phyloP scores from a whole-genome alignment of 192 early-diverging fungal genomes.

The Lunasporangiospora selenospora region DNA sequence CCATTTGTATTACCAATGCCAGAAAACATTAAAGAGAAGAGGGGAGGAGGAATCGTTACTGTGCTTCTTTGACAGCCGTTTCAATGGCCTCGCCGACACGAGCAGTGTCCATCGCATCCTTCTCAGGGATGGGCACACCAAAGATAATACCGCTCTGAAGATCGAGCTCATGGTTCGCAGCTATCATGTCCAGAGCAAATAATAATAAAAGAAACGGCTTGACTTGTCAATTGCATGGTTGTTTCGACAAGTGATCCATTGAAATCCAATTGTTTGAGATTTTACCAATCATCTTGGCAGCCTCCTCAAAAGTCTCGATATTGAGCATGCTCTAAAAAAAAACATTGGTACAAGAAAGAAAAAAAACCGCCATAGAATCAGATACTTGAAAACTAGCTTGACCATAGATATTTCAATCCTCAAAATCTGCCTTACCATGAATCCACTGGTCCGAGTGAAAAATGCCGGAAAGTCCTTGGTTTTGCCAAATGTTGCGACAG shows the following conservation, averaged over 20 bases:
- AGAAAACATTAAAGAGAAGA: not conserved
- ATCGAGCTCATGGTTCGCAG: slow-evolving; percentile 65
- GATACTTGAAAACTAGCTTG: not conserved
- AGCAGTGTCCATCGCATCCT: slow-evolving; percentile 64
- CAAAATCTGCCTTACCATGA: slow-evolving; percentile 49
- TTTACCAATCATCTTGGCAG: slow-evolving; percentile 64
- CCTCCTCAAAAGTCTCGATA: slow-evolving; percentile 55
- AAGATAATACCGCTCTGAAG: slow-evolving; percentile 85
- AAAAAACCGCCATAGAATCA: not conserved
- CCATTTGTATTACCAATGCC: not conserved
- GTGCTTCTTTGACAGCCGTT: slow-evolving; percentile 73
- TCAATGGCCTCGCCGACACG: slow-evolving; percentile 76
- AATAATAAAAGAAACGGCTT: too few species aligned
- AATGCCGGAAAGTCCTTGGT: slow-evolving; percentile 87
- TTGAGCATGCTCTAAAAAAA: slow-evolving; percentile 55
- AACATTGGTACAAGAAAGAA: not conserved
- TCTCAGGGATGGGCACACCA: slow-evolving; percentile 87
- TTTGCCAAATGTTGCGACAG: slow-evolving; percentile 80
- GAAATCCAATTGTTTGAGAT: not conserved
- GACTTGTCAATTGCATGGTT: too few species aligned
- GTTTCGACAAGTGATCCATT: not conserved
- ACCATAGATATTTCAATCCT: not conserved
- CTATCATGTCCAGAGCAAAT: slow-evolving; percentile 14
- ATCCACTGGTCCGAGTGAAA: slow-evolving; percentile 81
- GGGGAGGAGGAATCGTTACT: slow-evolving; percentile 41